Percentiles rank a stretch among this genome's conserved stretches.
Conservation (phyloP, 441 rosid genomes). For the Aquilaria agallochum region DNA sequence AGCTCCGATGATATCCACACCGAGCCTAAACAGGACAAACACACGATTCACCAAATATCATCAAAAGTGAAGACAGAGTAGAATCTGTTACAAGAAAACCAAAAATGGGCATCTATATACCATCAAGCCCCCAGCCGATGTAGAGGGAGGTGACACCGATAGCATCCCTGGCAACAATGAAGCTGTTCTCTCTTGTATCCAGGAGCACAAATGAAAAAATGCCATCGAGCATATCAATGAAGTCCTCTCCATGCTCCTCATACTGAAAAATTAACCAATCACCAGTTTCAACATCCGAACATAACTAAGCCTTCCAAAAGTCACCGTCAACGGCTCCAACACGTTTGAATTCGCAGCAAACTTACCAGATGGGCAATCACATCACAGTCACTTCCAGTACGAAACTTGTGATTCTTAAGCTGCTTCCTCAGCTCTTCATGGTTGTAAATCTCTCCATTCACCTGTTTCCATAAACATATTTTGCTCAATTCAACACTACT, state of each 20-base stretch:
- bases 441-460: constrained; percentile 92
- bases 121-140: constrained; percentile 91
- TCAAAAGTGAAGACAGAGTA: not conserved
- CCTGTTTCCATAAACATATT: constrained; percentile 29
- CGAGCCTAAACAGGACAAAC: constrained; percentile 36
- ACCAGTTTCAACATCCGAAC: no score
- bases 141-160: constrained; percentile 87
- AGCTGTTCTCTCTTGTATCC: constrained; percentile 72
- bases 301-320: no score
- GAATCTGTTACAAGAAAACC: not conserved
- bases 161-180: constrained; percentile 85
- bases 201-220: constrained; percentile 86
- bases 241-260: constrained; percentile 80
- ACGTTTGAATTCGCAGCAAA: not conserved
- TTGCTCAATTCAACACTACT: not conserved
- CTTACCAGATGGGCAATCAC: constrained; percentile 86
- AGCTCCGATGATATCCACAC: constrained; percentile 82
- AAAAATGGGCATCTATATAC: constrained; percentile 14
- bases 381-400: constrained; percentile 84
- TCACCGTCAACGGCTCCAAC: no score
- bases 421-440: constrained; percentile 67
- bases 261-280: constrained; percentile 34
- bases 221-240: constrained; percentile 88
- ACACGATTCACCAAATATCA: not conserved
- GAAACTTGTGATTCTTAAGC: constrained; percentile 64